A percentile compares a stretch with the other conserved stretches of the same genome.
These are phyloP conservation scores for Ajuga chamaepitys DNA, from an alignment of 257 asterid genomes.

Conservation along the genomic window DNA sequence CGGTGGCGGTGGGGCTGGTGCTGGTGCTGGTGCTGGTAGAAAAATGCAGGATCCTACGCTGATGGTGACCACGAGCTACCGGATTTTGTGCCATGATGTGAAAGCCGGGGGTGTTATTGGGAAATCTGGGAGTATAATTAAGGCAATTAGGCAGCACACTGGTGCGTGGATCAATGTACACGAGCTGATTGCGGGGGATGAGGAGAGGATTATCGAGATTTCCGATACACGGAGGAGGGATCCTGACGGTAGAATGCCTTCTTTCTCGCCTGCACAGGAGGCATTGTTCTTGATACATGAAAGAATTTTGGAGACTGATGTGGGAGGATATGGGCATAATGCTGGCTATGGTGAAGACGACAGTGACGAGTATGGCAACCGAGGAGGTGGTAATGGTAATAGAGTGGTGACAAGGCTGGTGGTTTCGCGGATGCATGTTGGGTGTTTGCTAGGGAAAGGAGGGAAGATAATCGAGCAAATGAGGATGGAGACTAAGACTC, in stretches of 20 bases:
- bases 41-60: conserved; percentile 46
- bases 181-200: conserved; percentile 77
- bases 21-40: conserved; percentile 43
- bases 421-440: conserved; percentile 80
- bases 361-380: conserved; percentile 39
- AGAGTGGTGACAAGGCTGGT: conserved; percentile 78
- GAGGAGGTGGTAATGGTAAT: conserved; percentile 32
- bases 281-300: conserved; percentile 83
- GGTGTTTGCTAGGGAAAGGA: conserved; percentile 88
- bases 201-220: conserved; percentile 90
- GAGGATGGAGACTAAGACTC: conserved; percentile 87
- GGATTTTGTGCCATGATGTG: conserved; percentile 73
- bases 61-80: conserved; percentile 79
- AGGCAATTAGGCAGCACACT: conserved; percentile 81
- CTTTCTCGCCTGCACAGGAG: conserved; percentile 85
- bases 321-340: conserved; percentile 37
- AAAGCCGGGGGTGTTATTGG: conserved; percentile 97
- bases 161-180: conserved; percentile 97
- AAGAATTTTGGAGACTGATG: conserved; percentile 70
- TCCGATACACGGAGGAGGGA: conserved; percentile 66
- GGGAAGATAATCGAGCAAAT: conserved; percentile 96
- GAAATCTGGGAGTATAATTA: conserved; percentile 80
- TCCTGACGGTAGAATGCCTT: conserved; percentile 67
- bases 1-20: conserved; percentile 21
- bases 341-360: conserved; percentile 42